These are phyloP conservation scores for Prunus fruticosa DNA, from an alignment of 306 rosid species.

Conservation along the genomic window DNA sequence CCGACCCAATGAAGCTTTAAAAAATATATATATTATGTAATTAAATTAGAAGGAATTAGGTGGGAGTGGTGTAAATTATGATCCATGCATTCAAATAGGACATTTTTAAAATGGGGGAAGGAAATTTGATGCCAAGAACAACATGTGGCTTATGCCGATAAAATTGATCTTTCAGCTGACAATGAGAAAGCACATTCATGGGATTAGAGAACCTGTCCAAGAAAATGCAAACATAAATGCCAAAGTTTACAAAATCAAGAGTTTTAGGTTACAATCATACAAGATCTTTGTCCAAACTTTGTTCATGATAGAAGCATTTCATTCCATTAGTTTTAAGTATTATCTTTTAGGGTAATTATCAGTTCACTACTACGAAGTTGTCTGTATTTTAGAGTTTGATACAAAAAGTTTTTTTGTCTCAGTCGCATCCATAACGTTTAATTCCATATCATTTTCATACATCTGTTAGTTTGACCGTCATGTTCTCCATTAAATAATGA, in stretches of 20 bases:
- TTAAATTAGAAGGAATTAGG: no score
- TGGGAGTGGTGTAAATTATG: no score
- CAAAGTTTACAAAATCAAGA: constrained; percentile 65
- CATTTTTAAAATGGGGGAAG: constrained; percentile 23
- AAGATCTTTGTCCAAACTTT: constrained; percentile 78
- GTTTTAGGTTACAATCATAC: constrained; percentile 45
- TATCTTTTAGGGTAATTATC: not conserved
- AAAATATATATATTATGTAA: no score
- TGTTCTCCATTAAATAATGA: no score
- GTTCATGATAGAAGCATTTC: constrained; percentile 46
- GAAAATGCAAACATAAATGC: constrained; percentile 81
- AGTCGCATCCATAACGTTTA: no score
- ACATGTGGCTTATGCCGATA: constrained; percentile 51
- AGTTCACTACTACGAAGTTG: no score
- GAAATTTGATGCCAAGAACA: constrained; percentile 49
- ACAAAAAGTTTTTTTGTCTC: no score
- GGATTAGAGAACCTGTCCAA: constrained; percentile 74
- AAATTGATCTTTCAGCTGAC: constrained; percentile 50
- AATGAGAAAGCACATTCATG: constrained; percentile 70
- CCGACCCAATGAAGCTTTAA: no score
- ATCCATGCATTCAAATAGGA: not conserved
- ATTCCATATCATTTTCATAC: no score
- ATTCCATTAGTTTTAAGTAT: not conserved
- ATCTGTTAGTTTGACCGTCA: no score
- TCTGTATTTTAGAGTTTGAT: no score